Evolutionary conservation across 2,329 filamentous ascomycete species (phyloP), one percentile per base, ranked within the genome.

Genomic region (Xylogone sp.): DNA sequence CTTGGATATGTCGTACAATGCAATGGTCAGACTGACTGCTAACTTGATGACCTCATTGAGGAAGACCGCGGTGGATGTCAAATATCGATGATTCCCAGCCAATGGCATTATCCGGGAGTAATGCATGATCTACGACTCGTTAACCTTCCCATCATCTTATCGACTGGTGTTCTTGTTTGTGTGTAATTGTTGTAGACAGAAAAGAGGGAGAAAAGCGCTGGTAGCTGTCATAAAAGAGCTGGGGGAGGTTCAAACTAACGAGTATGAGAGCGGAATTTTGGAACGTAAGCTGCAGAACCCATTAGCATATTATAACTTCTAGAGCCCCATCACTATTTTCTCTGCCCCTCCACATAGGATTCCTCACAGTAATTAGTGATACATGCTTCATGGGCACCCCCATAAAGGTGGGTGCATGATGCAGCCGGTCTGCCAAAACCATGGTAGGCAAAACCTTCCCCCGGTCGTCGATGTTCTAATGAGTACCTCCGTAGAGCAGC

Each of bases 41-140:
- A 97, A 80, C 71, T 97, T 97, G 62, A 97, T 81, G 45, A 96
- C 80, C 71, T 99, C 94, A 69, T 92, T 94, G 56, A 97, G 78
- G 67, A 97, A 90, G 50, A 99, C 90, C 43, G 93, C 92, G 9
- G 94, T 97, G 42, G 92, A 97, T 39, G 93, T 86, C 62, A 94
- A 90, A 71, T 97, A 97, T 67, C 92, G 86, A 65, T 92, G 89
- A 59, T 90, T 89, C 66, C 86, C 84, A 9, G 81, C 77, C 9
- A 85, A 79, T n/a, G 91, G 88, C 92, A 97, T 97, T 54, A 95
- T 84, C 58, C 92, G 84, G 24, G 92, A 96, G 70, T 97, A 96
- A 73, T 97, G 93, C 79, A 96, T 88, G 51, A 97, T 80, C 89
- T 93, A 64, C 22, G 46, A 27, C 13, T 39, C 21, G 52, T 62